A percentile compares a stretch with the other conserved stretches of the same genome.
Evolutionary conservation across 2,329 filamentous ascomycete species (phyloP).

Genomic region (Aspergillus fructus): DNA sequence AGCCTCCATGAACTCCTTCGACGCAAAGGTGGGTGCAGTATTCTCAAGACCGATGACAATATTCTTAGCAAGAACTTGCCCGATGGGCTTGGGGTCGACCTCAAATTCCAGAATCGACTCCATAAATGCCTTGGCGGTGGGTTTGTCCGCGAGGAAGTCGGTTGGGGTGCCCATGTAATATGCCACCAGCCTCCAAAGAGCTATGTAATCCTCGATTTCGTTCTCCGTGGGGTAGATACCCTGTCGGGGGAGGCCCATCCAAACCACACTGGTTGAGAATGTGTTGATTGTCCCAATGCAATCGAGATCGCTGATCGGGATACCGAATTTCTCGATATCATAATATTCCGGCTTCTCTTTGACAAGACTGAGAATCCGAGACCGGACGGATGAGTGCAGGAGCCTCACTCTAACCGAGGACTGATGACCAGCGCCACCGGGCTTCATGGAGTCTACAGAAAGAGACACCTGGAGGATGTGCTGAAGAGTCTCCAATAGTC

Average conservation of each 20-base stretch:
- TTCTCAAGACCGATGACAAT: slow-evolving; percentile 68
- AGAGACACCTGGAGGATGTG: slow-evolving; percentile 71
- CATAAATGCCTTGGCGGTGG: slow-evolving; percentile 61
- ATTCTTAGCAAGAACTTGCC: slow-evolving; percentile 68
- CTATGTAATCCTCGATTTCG: slow-evolving; percentile 69
- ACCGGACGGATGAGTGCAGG: slow-evolving; percentile 66
- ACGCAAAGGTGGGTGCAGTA: slow-evolving; percentile 65
- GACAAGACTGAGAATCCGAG: slow-evolving; percentile 62
- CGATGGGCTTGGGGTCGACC: slow-evolving; percentile 63
- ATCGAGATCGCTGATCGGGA: slow-evolving; percentile 75
- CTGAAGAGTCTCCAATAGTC: slow-evolving; percentile 72
- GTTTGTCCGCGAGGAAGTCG: slow-evolving; percentile 57
- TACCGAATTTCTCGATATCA: slow-evolving; percentile 56
- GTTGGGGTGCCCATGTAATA: slow-evolving; percentile 70
- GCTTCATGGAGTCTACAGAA: slow-evolving; percentile 64
- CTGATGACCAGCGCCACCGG: slow-evolving; percentile 64
- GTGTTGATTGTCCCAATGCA: slow-evolving; percentile 68
- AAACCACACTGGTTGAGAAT: slow-evolving; percentile 69
- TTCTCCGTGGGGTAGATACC: slow-evolving; percentile 63
- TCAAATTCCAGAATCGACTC: slow-evolving; percentile 67
- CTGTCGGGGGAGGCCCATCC: slow-evolving; percentile 68
- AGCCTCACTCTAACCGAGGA: slow-evolving; percentile 68
- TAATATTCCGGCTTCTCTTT: slow-evolving; percentile 62
- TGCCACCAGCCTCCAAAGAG: slow-evolving; percentile 73
- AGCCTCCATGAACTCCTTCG: slow-evolving; percentile 66